Percentiles rank a stretch among this genome's conserved stretches.
Conservation (phyloP, 108 stramenopile species). For the Cyclotella sp. region DNA sequence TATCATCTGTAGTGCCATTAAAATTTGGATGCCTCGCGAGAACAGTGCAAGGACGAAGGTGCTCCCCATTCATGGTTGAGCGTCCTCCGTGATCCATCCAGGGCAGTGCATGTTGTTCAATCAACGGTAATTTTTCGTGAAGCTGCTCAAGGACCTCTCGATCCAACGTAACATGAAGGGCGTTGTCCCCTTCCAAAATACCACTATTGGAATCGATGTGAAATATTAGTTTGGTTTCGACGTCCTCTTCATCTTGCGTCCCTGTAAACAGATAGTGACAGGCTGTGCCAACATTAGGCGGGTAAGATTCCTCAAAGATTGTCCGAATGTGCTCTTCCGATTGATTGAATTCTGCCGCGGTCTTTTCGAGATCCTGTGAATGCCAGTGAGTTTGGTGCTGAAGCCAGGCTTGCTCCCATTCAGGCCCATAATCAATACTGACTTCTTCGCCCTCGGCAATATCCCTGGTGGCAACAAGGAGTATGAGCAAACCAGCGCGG, state of each 20-base stretch:
- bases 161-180: too few relatives aligned
- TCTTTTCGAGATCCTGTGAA: neutral
- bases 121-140: neutral
- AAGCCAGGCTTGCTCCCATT: neutral
- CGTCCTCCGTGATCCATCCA: neutral
- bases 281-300: neutral
- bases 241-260: neutral
- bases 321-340: neutral
- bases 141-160: too few relatives aligned
- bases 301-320: neutral
- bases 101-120: neutral
- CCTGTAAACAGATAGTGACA: neutral
- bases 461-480: neutral
- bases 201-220: too few relatives aligned
- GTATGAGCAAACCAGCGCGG: neutral
- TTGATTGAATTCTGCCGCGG: neutral
- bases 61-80: neutral
- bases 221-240: neutral
- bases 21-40: neutral
- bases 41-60: neutral
- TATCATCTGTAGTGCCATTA: neutral
- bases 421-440: neutral
- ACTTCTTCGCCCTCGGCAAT: conserved; percentile 3
- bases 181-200: too few relatives aligned
- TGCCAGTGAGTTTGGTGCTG: neutral